Evolutionary conservation across 1,284 basidiomycete species (phyloP).

Genomic region (Marasmius fiardii): DNA sequence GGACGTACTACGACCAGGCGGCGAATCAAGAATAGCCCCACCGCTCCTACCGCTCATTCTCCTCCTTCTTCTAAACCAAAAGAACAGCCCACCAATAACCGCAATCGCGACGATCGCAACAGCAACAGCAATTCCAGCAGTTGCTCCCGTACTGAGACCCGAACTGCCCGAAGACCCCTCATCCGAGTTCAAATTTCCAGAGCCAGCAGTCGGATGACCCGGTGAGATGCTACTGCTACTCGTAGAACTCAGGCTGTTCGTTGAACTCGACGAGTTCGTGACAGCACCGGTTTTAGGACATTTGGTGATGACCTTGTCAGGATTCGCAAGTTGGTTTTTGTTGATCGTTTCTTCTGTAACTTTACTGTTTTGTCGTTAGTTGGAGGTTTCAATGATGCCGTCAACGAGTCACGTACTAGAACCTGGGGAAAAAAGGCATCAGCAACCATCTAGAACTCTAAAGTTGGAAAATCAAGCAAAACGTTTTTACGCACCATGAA

Average conservation of each 20-base stretch:
- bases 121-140: slow-evolving; percentile 19
- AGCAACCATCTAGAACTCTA: not conserved
- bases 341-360: slow-evolving; percentile 19
- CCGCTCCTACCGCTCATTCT: no score
- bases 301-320: slow-evolving; percentile 25
- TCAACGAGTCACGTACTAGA: slow-evolving; percentile 14
- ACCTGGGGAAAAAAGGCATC: slow-evolving; percentile 10
- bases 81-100: slow-evolving; percentile 5
- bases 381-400: not conserved
- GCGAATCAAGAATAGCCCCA: not conserved
- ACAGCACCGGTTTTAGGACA: slow-evolving; percentile 7
- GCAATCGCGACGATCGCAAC: slow-evolving; percentile 5
- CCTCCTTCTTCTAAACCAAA: slow-evolving; percentile 6
- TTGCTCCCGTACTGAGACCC: slow-evolving; percentile 13
- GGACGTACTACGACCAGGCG: no score
- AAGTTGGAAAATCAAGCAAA: no score
- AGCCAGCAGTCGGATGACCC: not conserved
- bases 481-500: slow-evolving; percentile 17
- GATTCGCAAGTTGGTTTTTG: slow-evolving; percentile 17
- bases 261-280: not conserved
- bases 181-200: not conserved
- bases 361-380: no score
- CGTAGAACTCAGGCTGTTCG: not conserved
- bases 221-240: not conserved
- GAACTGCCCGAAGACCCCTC: not conserved